Conservation (phyloP, 306 rosid species). For the Benincasa hispida region DNA sequence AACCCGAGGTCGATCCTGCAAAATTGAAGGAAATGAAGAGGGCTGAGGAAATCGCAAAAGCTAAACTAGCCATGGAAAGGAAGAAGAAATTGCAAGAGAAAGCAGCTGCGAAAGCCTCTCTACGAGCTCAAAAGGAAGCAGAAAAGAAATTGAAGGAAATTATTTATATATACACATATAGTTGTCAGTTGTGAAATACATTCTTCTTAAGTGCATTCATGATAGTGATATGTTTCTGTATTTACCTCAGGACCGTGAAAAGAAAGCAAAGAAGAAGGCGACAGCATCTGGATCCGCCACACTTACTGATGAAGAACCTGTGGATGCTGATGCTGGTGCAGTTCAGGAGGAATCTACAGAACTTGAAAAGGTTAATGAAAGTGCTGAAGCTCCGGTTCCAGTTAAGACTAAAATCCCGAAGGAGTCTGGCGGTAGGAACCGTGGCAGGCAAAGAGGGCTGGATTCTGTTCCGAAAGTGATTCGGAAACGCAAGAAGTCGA, state of each 20-base stretch:
- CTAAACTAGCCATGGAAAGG: constrained; percentile 79
- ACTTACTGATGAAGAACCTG: constrained; percentile 36
- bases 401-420: constrained; percentile 35
- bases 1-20: constrained; percentile 39
- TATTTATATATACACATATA: neutral
- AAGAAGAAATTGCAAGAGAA: constrained; percentile 76
- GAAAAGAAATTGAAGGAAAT: constrained; percentile 83
- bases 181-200: neutral
- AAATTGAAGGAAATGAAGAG: constrained; percentile 76
- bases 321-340: constrained; percentile 22
- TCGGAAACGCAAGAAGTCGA: constrained; percentile 59
- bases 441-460: constrained; percentile 38
- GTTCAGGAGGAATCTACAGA: constrained; percentile 32
- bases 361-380: constrained; percentile 33
- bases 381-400: constrained; percentile 23
- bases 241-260: constrained; percentile 64
- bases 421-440: constrained; percentile 36
- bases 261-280: constrained; percentile 78
- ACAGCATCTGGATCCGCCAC: constrained; percentile 17
- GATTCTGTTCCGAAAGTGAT: constrained; percentile 43
- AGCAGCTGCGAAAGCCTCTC: constrained; percentile 69
- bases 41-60: constrained; percentile 77
- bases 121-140: constrained; percentile 72
- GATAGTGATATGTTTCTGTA: neutral
- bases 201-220: neutral